A percentile compares a stretch with the other conserved stretches of the same genome.
These are phyloP conservation scores for Ramalina intermedia DNA, from an alignment of 495 filamentous ascomycete species.

Conservation along the genomic window DNA sequence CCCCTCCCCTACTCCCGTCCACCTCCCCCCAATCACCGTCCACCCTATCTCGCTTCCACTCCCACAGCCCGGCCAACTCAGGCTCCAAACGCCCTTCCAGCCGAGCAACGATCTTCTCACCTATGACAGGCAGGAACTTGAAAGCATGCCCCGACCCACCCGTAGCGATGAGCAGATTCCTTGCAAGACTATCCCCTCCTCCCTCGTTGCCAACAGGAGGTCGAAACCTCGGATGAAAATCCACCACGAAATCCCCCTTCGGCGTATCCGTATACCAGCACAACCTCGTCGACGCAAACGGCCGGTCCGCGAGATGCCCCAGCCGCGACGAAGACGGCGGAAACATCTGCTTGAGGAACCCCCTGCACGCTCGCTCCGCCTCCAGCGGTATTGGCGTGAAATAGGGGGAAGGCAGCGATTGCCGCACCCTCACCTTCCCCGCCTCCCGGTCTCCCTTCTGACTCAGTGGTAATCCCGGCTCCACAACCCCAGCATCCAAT, in stretches of 20 bases:
- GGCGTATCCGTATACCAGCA: constrained; percentile 89
- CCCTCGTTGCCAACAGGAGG: no score
- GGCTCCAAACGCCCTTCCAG: constrained; percentile 40
- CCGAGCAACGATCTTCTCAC: constrained; percentile 59
- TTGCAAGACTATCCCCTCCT: constrained; percentile 21
- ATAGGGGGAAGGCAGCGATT: not conserved
- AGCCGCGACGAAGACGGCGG: constrained; percentile 43
- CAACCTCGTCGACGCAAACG: constrained; percentile 54
- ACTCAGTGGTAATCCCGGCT: not conserved
- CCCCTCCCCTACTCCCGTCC: constrained; percentile 44
- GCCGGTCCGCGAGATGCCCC: constrained; percentile 45
- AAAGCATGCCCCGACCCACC: constrained; percentile 79
- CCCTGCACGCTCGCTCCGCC: not conserved
- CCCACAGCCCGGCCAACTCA: constrained; percentile 52
- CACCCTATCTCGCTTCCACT: constrained; percentile 36
- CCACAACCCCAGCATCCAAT: constrained; percentile 15
- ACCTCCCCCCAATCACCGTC: constrained; percentile 43
- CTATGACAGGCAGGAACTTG: constrained; percentile 80
- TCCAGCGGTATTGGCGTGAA: constrained; percentile 7
- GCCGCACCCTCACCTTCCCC: not conserved
- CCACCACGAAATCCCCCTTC: constrained; percentile 65
- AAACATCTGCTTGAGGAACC: constrained; percentile 11
- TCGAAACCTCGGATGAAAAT: constrained; percentile 44
- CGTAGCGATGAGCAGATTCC: constrained; percentile 61
- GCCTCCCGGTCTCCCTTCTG: not conserved